Conservation (phyloP, 306 rosid genomes). For the Prunus dulcis region DNA sequence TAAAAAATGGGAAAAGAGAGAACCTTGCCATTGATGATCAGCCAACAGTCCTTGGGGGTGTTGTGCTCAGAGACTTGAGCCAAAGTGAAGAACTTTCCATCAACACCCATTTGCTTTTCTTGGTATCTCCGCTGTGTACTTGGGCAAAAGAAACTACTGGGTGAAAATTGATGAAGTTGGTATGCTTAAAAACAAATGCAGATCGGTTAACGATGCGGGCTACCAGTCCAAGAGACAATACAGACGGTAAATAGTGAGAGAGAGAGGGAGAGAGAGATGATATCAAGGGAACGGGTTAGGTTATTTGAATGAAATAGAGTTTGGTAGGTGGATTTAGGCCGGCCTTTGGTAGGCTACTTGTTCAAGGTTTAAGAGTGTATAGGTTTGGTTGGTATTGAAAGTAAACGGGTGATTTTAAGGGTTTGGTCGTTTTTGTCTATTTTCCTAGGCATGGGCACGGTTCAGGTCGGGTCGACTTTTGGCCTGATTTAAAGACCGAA, state of each 20-base stretch:
- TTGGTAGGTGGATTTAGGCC: background rate
- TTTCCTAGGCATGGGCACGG: no score
- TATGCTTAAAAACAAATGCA: background rate
- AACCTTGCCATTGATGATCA: constrained; percentile 50
- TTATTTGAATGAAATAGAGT: background rate
- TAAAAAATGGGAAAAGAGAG: background rate
- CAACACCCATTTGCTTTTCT: constrained; percentile 34
- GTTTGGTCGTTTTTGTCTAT: background rate
- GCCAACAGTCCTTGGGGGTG: constrained; percentile 47
- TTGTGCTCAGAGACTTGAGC: constrained; percentile 44
- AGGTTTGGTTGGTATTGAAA: background rate
- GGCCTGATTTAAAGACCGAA: no score
- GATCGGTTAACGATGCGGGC: background rate
- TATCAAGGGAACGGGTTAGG: background rate
- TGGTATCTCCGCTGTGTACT: background rate
- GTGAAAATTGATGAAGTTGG: constrained; percentile 4
- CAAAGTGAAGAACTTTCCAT: constrained; percentile 42
- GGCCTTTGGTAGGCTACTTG: background rate
- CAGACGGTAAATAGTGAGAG: background rate
- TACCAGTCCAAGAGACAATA: background rate
- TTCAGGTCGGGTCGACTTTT: no score
- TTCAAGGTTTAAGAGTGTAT: background rate
- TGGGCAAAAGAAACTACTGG: background rate
- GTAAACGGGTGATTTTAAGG: background rate
- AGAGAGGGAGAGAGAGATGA: background rate